Evolutionary conservation across 208 protist species (phyloP).

Genomic region (Trypanosoma avium): DNA sequence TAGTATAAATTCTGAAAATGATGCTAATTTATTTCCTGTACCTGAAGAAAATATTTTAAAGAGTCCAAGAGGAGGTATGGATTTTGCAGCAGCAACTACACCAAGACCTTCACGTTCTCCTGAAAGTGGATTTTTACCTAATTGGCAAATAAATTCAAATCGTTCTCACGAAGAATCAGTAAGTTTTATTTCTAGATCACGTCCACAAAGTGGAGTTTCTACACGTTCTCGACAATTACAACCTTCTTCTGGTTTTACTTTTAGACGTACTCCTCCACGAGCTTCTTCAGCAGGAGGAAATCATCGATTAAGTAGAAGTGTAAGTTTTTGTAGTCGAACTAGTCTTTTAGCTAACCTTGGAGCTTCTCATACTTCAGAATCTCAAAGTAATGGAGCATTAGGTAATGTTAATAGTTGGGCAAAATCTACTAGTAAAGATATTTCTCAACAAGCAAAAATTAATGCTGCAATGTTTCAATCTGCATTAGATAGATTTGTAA

Average conservation of each 20-base stretch:
- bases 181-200: neutral
- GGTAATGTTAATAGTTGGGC: slow-evolving; percentile 23
- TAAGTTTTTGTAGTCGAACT: slow-evolving; percentile 15
- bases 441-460: slow-evolving; percentile 67
- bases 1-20: neutral
- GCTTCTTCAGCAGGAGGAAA: slow-evolving; percentile 8
- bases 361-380: slow-evolving; percentile 11
- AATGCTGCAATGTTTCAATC: slow-evolving; percentile 56
- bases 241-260: slow-evolving; percentile 17
- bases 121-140: neutral
- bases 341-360: neutral
- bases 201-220: slow-evolving; percentile 14
- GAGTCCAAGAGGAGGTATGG: slow-evolving; percentile 9
- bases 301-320: slow-evolving; percentile 5
- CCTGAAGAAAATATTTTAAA: neutral
- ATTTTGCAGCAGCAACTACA: neutral
- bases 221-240: neutral
- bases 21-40: neutral
- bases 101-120: slow-evolving; percentile 10
- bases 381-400: neutral
- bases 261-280: slow-evolving; percentile 10
- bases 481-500: slow-evolving; percentile 85
- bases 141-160: neutral
- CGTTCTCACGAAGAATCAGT: slow-evolving; percentile 1
- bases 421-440: slow-evolving; percentile 69